Evolutionary conservation across 345 rosid species (phyloP), one percentile per base, ranked within the genome.

Genomic region (Eucalyptus leucophloia): DNA sequence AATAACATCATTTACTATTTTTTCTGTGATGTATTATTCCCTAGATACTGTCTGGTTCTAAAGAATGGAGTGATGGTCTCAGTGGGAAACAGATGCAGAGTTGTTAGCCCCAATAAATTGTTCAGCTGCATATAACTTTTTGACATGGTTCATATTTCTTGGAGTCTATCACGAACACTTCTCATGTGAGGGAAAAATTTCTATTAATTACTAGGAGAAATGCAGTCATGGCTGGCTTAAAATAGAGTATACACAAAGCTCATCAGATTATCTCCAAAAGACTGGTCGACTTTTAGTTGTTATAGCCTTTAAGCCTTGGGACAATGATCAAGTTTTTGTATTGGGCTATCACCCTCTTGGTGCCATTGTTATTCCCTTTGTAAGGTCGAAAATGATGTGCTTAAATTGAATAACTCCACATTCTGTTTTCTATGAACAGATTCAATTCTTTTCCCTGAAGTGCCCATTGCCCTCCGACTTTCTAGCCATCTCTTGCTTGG

Each of bases 401-500:
- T 53, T 60, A 44, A 54, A 87, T 87, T 87, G 88, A 26, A 21
- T 87, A 32, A 54, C 47, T 60, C 28, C 69, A 21, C 34, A 12
- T 62, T 54, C 89, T 56, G 58, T 83, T 51, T 88, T 89, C 85
- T 87, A 81, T 91, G 93, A 53, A 90, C 98, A 98, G 99, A 98
- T 92, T 97, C 99, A 49, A 98, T 98, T 93, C 95, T 98, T 88
- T 98, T 96, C 92, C 99, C 99, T 49, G 99, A 98, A n/a, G 96
- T 95, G 86, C 99, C 99, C 8, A 98, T 98, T 86, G 99, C 99
- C 51, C 95, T 97, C 81, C 92, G 99, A 88, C 90, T 98, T 90
- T 98, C 99, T 86, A 98, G 99, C 91, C 99, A 98, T 95, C 99
- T 98, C 89, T 94, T 98, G 92, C 98, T 98, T 88, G 99, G 99